Percentiles rank a stretch among this genome's conserved stretches.
phyloP scores from a whole-genome alignment of 306 rosid genomes.

The Quercus engelmannii region DNA sequence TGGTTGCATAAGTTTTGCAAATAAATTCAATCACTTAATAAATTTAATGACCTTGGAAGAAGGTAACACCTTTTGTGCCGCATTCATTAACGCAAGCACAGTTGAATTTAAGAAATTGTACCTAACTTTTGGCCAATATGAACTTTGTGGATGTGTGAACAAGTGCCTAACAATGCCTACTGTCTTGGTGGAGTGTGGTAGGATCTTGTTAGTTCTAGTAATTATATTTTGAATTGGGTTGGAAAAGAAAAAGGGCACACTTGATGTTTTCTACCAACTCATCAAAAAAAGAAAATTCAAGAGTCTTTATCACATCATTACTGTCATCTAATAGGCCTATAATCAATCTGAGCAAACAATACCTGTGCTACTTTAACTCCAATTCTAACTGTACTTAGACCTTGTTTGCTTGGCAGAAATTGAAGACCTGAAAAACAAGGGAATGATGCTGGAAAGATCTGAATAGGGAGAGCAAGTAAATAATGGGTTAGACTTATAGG shows the following conservation, averaged over 20 bases:
- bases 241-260: not conserved
- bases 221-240: not conserved
- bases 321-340: not conserved
- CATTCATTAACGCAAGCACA: no score
- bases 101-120: no score
- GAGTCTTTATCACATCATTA: not conserved
- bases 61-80: no score
- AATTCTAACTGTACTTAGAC: no score
- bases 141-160: not conserved
- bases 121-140: not conserved
- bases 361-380: no score
- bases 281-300: not conserved
- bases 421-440: not conserved
- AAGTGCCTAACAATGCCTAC: not conserved
- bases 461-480: not conserved
- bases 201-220: not conserved
- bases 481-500: conserved; percentile 2
- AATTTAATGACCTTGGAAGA: no score
- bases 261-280: not conserved
- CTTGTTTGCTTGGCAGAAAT: not conserved
- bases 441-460: not conserved
- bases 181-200: not conserved
- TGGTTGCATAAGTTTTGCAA: no score
- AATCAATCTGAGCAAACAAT: not conserved
- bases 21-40: no score